Percentiles rank a stretch among this genome's conserved stretches.
phyloP scores from a whole-genome alignment of 2,329 filamentous ascomycete genomes.

The Bipolaris cookei region DNA sequence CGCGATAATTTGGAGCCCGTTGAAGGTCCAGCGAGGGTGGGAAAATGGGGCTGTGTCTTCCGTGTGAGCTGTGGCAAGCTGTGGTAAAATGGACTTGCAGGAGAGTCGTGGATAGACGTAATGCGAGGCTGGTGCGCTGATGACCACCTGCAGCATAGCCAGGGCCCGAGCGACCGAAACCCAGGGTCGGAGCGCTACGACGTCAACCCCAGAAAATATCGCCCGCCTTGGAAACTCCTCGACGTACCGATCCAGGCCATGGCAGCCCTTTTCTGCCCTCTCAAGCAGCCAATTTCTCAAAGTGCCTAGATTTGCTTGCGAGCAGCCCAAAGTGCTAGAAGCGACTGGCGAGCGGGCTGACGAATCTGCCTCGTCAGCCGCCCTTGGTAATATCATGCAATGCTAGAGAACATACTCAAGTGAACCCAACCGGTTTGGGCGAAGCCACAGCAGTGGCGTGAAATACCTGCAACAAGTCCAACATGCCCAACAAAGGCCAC shows the following conservation, averaged over 20 bases:
- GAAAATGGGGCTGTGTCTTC: constrained; percentile 4
- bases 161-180: constrained; percentile 17
- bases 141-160: constrained; percentile 11
- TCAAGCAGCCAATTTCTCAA: neutral
- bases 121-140: constrained; percentile 19
- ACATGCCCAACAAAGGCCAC: neutral
- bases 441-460: neutral
- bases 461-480: neutral
- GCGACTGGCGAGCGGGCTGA: constrained; percentile 7
- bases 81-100: constrained; percentile 15
- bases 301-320: neutral
- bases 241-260: neutral
- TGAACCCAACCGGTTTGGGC: neutral
- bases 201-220: constrained; percentile 9
- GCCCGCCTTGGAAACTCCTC: neutral
- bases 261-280: neutral
- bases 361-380: constrained; percentile 13
- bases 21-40: constrained; percentile 7
- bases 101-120: constrained; percentile 17
- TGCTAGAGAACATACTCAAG: constrained; percentile 3
- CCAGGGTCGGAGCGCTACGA: constrained; percentile 18
- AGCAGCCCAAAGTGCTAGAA: neutral
- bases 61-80: constrained; percentile 16
- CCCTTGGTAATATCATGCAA: constrained; percentile 10
- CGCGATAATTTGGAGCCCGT: neutral